phyloP scores from a whole-genome alignment of 345 rosid genomes.

The Populus tremula region DNA sequence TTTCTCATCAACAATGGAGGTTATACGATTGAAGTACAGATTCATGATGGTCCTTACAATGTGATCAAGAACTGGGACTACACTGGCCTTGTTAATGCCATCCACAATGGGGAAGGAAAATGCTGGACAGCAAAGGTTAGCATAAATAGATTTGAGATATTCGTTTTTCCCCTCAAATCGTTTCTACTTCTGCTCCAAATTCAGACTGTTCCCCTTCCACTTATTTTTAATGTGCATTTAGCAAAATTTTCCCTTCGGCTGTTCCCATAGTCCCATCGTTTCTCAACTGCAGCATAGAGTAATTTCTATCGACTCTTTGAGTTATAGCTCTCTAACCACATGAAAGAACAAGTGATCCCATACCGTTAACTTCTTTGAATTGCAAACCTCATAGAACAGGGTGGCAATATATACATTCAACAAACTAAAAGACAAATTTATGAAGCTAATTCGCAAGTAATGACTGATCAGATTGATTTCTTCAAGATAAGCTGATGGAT shows the following conservation, averaged over 20 bases:
- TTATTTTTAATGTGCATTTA: background rate
- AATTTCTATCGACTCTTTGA: background rate
- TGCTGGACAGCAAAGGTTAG: constrained; percentile 73
- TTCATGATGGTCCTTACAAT: constrained; percentile 76
- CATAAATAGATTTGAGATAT: background rate
- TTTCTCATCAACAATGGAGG: constrained; percentile 77
- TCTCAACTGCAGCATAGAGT: background rate
- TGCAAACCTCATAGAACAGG: background rate
- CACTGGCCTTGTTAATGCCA: constrained; percentile 58
- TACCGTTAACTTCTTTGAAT: background rate
- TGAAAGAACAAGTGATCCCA: background rate
- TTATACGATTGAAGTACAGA: constrained; percentile 74
- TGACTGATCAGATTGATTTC: background rate
- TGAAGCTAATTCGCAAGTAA: background rate
- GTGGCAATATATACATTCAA: background rate
- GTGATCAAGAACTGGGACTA: constrained; percentile 79
- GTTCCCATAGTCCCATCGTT: background rate
- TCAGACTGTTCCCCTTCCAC: background rate
- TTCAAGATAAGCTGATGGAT: background rate
- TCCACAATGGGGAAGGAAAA: constrained; percentile 73
- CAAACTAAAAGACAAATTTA: background rate
- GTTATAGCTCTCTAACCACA: no score
- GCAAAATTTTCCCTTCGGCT: background rate
- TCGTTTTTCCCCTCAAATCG: background rate
- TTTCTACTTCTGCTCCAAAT: background rate